Percentiles rank a stretch among this genome's conserved stretches.
Conservation (phyloP, 2,329 filamentous ascomycete species). For the Graphilbum fragrans region DNA sequence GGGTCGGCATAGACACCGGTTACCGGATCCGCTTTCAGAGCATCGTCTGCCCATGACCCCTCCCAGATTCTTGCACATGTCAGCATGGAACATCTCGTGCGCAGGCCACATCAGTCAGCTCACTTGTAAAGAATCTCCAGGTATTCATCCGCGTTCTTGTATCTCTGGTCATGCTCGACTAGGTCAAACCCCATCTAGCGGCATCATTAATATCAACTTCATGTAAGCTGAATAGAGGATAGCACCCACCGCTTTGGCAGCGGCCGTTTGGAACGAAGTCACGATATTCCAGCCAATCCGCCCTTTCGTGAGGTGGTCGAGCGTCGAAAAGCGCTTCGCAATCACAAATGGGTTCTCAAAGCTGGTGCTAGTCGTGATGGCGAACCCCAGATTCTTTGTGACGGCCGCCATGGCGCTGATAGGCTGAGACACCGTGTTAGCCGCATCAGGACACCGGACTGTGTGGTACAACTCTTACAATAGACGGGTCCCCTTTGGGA, state of each 20-base stretch:
- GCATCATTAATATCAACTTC: neutral
- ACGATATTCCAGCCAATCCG: slow-evolving; percentile 10
- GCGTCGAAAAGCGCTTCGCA: slow-evolving; percentile 3
- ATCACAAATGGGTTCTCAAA: slow-evolving; percentile 7
- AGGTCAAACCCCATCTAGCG: slow-evolving; percentile 3
- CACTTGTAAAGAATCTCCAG: slow-evolving; percentile 1
- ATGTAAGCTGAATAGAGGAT: neutral
- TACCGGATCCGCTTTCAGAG: slow-evolving; percentile 2
- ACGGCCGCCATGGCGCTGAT: slow-evolving; percentile 17
- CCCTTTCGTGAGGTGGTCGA: slow-evolving; percentile 9
- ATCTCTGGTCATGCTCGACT: slow-evolving; percentile 5
- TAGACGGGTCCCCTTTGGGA: slow-evolving; percentile 21
- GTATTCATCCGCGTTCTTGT: neutral
- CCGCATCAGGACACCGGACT: no score
- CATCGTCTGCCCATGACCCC: slow-evolving; percentile 1
- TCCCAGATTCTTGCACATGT: neutral
- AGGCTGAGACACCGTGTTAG: slow-evolving; percentile 45
- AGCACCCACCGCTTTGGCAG: neutral
- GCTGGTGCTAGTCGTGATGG: slow-evolving; percentile 4
- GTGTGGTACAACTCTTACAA: no score
- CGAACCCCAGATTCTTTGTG: slow-evolving; percentile 8
- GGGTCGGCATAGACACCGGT: slow-evolving; percentile 3
- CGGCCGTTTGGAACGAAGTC: neutral
- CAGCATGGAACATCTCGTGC: neutral
- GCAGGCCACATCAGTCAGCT: neutral